These are phyloP conservation scores for Orbilia javanica DNA, from an alignment of 2,329 filamentous ascomycete species.

Conservation along the genomic window DNA sequence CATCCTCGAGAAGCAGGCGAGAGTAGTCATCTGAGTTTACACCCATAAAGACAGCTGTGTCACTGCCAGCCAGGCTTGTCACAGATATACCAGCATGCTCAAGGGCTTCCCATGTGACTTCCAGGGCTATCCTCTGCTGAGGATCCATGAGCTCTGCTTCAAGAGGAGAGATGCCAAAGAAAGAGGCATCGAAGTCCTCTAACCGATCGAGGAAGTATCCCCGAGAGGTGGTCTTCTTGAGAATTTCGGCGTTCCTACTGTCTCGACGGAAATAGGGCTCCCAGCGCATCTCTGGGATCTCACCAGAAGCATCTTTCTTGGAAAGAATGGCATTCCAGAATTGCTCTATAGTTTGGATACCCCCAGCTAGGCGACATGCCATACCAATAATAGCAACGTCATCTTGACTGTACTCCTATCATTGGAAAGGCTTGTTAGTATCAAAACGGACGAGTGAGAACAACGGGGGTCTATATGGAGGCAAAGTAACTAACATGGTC, in stretches of 20 bases:
- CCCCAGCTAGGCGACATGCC: constrained; percentile 35
- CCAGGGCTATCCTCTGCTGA: constrained; percentile 70
- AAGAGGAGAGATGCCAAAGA: constrained; percentile 66
- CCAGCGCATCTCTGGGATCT: constrained; percentile 38
- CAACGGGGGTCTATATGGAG: neutral
- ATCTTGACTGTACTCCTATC: constrained; percentile 25
- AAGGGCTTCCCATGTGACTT: constrained; percentile 71
- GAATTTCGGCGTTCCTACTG: constrained; percentile 55
- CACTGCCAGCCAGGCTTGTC: constrained; percentile 63
- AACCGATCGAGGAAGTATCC: constrained; percentile 58
- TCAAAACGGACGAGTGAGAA: neutral
- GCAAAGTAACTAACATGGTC: constrained; percentile 10
- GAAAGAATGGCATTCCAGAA: constrained; percentile 40
- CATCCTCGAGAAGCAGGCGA: constrained; percentile 37
- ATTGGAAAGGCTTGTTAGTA: neutral
- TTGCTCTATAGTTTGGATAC: constrained; percentile 23
- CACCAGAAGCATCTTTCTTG: constrained; percentile 29
- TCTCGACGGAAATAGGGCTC: constrained; percentile 61
- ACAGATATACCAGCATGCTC: constrained; percentile 69
- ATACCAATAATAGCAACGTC: constrained; percentile 39
- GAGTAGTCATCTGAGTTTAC: constrained; percentile 30
- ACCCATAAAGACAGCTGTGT: constrained; percentile 66
- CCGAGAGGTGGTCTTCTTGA: constrained; percentile 59
- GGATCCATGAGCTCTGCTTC: constrained; percentile 70
- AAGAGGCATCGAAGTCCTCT: constrained; percentile 64